Base-by-base conservation (phyloP, 768 basidiomycete species). In the Kwoniella bestiolae region DNA sequence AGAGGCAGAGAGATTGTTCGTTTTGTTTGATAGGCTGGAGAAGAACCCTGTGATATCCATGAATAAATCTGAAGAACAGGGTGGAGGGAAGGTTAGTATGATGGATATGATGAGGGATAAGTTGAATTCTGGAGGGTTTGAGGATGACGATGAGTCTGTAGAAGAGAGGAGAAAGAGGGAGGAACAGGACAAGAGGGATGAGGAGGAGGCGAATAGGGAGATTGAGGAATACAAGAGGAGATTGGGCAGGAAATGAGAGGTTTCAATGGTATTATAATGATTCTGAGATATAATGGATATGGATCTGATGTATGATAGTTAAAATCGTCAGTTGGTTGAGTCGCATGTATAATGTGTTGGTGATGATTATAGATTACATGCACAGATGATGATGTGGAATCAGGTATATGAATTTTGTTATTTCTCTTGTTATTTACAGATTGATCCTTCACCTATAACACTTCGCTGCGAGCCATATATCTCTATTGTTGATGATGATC, bases 1-100 rank as follows among this genome's bases (percentile, higher is more conserved):
- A 9, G 96, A 99, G 82, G 90, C 94, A 59, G 94, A 97, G 83
- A 89, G 89, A 75, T 83, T 99, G 45, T 92, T 97, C 75, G 88
- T 90, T 34, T 84, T 98, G 21, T 98, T 99, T 75, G 91, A 96
- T 68, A 84, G 94, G 51, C 83, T 98, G 68, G 91, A 94, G 78
- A 87, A 84, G 80, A 88, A 81, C 51, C 79, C 78, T 3, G 73
- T 79, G 1, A 75, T 82, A n/a, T 60, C 58, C 26, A 66, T 66
- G 57, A 66, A 55, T 51, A 38, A 57, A 3, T 51, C 53, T 58
- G 44, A 53, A 4, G 63, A 44, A 84, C 14, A 32, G 9, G 61
- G 56, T 6, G 66, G 61, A 21, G 38, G 34, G 7, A 32, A 64
- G 49, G 91, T 92, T 23, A 86, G 87, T 47, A 75, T 92, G 32